phyloP scores from a whole-genome alignment of 2,329 filamentous ascomycete genomes.

The Annulohypoxylon truncatum region DNA sequence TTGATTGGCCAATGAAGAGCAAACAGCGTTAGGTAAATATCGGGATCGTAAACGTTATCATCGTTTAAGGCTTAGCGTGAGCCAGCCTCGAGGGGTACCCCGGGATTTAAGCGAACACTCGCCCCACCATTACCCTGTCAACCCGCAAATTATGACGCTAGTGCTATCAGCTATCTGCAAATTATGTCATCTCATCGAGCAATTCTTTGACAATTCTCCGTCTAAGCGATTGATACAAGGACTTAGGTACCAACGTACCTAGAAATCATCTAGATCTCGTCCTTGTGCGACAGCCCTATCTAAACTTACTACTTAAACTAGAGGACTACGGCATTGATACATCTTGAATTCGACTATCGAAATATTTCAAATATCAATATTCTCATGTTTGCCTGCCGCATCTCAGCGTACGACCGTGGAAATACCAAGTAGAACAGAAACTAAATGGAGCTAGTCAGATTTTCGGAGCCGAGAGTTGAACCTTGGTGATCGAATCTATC shows the following conservation, averaged over 20 bases:
- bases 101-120: conserved; percentile 23
- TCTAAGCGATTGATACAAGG: not conserved
- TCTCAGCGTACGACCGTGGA: not conserved
- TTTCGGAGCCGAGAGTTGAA: not conserved
- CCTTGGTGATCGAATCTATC: not conserved
- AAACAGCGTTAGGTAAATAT: conserved; percentile 17
- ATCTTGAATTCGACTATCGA: not conserved
- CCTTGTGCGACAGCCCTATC: not conserved
- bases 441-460: not conserved
- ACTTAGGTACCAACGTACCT: not conserved
- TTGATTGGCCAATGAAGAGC: conserved; percentile 20
- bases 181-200: conserved; percentile 50
- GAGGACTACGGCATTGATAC: no score
- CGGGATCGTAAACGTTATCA: conserved; percentile 25
- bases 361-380: not conserved
- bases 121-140: conserved; percentile 21
- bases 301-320: no score
- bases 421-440: not conserved
- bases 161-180: conserved; percentile 38
- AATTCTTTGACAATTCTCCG: conserved; percentile 38
- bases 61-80: conserved; percentile 33
- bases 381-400: not conserved
- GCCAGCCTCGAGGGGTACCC: conserved; percentile 21
- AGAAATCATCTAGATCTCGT: not conserved
- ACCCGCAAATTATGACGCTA: conserved; percentile 41